A percentile compares a stretch with the other conserved stretches of the same genome.
phyloP scores from a whole-genome alignment of 23 red algal genomes.

The Cyanidioschyzon merolae region DNA sequence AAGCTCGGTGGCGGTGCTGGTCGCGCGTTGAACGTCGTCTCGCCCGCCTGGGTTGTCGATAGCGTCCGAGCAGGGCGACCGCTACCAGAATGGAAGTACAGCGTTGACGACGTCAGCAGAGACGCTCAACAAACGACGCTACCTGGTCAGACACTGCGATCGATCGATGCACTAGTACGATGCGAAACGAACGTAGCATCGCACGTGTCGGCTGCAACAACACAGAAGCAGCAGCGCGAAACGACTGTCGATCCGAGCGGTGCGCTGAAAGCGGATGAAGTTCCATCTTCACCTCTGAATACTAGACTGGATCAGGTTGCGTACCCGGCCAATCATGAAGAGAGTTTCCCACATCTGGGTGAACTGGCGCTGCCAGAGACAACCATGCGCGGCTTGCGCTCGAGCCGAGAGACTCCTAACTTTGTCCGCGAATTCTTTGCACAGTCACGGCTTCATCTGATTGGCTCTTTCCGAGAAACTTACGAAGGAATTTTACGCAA shows the following conservation, averaged over 20 bases:
- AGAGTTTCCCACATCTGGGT: background rate
- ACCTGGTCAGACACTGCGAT: background rate
- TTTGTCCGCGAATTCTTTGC: slow-evolving; percentile 89
- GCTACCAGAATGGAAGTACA: slow-evolving; percentile 19
- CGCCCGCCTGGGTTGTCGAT: slow-evolving; percentile 21
- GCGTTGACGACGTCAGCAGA: background rate
- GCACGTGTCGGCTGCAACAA: background rate
- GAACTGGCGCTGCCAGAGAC: background rate
- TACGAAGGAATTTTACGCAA: slow-evolving; percentile 73
- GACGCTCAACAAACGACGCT: background rate
- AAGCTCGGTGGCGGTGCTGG: background rate
- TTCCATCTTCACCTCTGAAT: background rate
- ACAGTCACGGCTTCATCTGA: slow-evolving; percentile 93
- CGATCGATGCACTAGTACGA: background rate
- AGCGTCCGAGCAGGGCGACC: background rate
- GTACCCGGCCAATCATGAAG: background rate
- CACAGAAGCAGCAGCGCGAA: background rate
- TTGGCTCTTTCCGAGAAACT: slow-evolving; percentile 84
- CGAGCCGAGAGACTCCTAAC: slow-evolving; percentile 72
- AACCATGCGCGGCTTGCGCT: background rate
- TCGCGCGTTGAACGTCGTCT: slow-evolving; percentile 6
- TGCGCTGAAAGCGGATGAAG: background rate
- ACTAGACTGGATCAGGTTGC: no score
- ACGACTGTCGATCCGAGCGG: background rate
- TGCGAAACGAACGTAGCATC: background rate